Percentiles rank a stretch among this genome's conserved stretches.
phyloP scores from a whole-genome alignment of 257 asterid species.

The Plectranthus barbatus region DNA sequence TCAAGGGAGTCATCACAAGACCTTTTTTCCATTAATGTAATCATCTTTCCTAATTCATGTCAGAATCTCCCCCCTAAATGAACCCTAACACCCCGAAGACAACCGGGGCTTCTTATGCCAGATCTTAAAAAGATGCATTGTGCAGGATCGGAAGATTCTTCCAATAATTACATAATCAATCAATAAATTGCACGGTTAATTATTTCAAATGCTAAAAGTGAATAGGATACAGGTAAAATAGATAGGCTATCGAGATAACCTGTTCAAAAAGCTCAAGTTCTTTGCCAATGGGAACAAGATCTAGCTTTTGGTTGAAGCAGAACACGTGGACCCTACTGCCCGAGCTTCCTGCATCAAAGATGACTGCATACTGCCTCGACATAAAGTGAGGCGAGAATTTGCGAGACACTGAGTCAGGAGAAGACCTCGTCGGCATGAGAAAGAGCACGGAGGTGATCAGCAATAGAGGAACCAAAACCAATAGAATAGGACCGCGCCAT shows the following conservation, averaged over 20 bases:
- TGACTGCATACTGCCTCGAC: conserved; percentile 57
- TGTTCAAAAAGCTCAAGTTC: conserved; percentile 71
- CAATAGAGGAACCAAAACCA: conserved; percentile 59
- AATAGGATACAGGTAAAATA: not conserved
- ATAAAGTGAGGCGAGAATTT: conserved; percentile 31
- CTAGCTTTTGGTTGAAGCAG: conserved; percentile 57
- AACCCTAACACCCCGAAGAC: not conserved
- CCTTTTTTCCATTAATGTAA: not conserved
- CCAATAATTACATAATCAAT: not conserved
- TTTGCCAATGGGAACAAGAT: conserved; percentile 70
- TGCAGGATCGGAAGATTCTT: not conserved
- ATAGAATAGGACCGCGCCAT: conserved; percentile 56
- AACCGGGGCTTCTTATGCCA: not conserved
- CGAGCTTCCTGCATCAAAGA: conserved; percentile 90
- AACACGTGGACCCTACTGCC: conserved; percentile 92
- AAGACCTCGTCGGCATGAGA: conserved; percentile 30
- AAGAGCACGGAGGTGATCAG: conserved; percentile 38
- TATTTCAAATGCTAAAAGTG: not conserved
- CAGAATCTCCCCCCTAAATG: not conserved
- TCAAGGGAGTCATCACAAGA: not conserved
- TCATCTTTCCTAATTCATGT: not conserved
- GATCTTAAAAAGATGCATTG: not conserved
- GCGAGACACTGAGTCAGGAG: conserved; percentile 31
- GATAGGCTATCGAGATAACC: conserved; percentile 25
- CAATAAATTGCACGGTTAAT: not conserved